phyloP scores from a whole-genome alignment of 83 land plant genomes.

The Diphasiastrum complanatum region DNA sequence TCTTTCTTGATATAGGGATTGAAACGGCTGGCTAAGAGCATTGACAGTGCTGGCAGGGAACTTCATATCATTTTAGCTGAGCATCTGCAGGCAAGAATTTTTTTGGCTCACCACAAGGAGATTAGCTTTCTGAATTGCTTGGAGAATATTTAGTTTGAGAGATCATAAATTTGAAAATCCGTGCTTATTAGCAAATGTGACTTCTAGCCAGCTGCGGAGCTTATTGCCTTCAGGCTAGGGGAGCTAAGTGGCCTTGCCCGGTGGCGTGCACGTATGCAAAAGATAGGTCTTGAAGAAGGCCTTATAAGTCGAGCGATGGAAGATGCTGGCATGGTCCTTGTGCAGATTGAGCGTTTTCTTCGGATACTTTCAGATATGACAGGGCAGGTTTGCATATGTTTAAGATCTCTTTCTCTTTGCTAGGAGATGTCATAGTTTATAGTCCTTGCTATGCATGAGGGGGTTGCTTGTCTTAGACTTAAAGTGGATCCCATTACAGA shows the following conservation, averaged over 20 bases:
- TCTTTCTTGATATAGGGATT: conserved; percentile 45
- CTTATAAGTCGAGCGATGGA: conserved; percentile 71
- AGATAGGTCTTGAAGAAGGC: conserved; percentile 79
- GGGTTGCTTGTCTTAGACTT: neutral
- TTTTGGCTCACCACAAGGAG: conserved; percentile 1
- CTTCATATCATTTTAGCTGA: conserved; percentile 60
- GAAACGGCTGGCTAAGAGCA: conserved; percentile 65
- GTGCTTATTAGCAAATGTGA: conserved; percentile 5
- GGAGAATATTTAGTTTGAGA: neutral
- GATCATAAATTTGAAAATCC: too few relatives aligned
- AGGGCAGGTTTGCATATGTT: conserved; percentile 46
- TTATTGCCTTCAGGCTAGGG: conserved; percentile 81
- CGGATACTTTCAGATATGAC: conserved; percentile 62
- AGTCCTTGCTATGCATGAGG: neutral
- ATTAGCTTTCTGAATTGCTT: neutral
- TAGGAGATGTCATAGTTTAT: neutral
- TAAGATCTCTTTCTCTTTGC: neutral
- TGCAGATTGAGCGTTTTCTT: conserved; percentile 82
- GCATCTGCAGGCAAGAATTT: conserved; percentile 63
- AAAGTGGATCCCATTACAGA: too few relatives aligned
- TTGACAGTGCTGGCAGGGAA: conserved; percentile 74
- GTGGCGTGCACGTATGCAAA: conserved; percentile 64
- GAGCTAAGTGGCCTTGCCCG: conserved; percentile 85
- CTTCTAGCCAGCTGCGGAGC: conserved; percentile 87
- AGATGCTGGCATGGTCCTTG: conserved; percentile 78